These are phyloP conservation scores for Elsinoe necatrix DNA, from an alignment of 2,329 filamentous ascomycete genomes.

Conservation along the genomic window DNA sequence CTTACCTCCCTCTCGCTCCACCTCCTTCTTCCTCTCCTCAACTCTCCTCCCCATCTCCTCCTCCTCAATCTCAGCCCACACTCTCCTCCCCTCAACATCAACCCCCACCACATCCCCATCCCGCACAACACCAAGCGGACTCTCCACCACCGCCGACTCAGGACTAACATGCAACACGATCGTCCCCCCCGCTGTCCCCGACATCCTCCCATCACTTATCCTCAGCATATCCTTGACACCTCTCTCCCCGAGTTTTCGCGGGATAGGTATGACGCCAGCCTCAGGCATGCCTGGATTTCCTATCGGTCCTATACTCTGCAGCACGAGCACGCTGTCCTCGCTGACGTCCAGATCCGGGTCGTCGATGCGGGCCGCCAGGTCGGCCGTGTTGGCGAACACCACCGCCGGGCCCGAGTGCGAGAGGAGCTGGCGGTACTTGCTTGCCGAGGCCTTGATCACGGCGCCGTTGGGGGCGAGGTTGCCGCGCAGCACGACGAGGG, in stretches of 20 bases:
- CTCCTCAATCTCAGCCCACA: conserved; percentile 37
- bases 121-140: conserved; percentile 41
- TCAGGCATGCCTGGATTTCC: conserved; percentile 48
- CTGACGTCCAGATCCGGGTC: conserved; percentile 37
- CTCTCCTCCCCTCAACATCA: conserved; percentile 35
- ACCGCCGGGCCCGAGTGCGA: conserved; percentile 39
- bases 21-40: conserved; percentile 22
- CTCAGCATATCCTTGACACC: conserved; percentile 48
- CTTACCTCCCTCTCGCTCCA: conserved; percentile 25
- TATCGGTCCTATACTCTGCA: conserved; percentile 44
- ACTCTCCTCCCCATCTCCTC: conserved; percentile 36
- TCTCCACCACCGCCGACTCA: conserved; percentile 41
- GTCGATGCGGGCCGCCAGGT: conserved; percentile 41
- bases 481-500: conserved; percentile 39
- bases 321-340: conserved; percentile 38
- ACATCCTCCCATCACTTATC: conserved; percentile 48
- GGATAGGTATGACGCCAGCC: conserved; percentile 44
- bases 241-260: conserved; percentile 38
- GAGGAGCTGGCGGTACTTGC: conserved; percentile 39
- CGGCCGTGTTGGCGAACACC: conserved; percentile 42
- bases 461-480: conserved; percentile 44
- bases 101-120: conserved; percentile 42
- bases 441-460: conserved; percentile 44
- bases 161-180: conserved; percentile 48
- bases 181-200: conserved; percentile 47